A percentile compares a stretch with the other conserved stretches of the same genome.
These are phyloP conservation scores for Sindora glabra DNA, from an alignment of 306 rosid genomes.

Conservation along the genomic window DNA sequence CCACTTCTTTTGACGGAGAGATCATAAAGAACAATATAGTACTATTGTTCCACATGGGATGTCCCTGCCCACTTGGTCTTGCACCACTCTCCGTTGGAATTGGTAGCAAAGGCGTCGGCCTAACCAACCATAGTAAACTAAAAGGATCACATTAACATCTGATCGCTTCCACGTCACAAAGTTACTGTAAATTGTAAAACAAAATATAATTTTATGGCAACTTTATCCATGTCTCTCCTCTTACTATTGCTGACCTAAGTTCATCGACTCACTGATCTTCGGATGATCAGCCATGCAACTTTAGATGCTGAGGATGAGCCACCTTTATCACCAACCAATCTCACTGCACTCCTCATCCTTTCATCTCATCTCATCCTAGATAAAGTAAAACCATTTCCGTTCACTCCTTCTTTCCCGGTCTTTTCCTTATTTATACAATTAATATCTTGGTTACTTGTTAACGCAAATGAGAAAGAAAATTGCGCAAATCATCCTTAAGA, in stretches of 20 bases:
- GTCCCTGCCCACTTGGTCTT: conserved; percentile 27
- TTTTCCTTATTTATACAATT: neutral
- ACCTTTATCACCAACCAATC: too few relatives aligned
- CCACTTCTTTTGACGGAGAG: conserved; percentile 41
- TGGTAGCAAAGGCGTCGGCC: neutral
- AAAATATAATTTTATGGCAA: neutral
- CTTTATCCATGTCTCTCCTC: conserved; percentile 2
- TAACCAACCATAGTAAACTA: neutral
- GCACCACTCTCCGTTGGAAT: neutral
- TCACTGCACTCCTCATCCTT: conserved; percentile 5
- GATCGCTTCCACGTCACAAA: neutral
- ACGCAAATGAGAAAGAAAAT: too few relatives aligned
- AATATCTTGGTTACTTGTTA: too few relatives aligned
- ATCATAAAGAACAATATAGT: neutral
- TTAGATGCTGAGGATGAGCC: conserved; percentile 9
- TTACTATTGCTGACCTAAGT: too few relatives aligned
- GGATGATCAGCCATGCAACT: conserved; percentile 21
- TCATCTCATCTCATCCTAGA: conserved; percentile 21
- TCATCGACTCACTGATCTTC: too few relatives aligned
- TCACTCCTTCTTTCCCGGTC: neutral
- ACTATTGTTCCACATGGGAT: conserved; percentile 59
- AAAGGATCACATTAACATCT: too few relatives aligned
- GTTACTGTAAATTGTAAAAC: conserved; percentile 1
- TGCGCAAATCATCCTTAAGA: too few relatives aligned
- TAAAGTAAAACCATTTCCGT: conserved; percentile 27